These are phyloP conservation scores for Neonectria ditissima DNA, from an alignment of 2,329 filamentous ascomycete genomes.

Conservation along the genomic window DNA sequence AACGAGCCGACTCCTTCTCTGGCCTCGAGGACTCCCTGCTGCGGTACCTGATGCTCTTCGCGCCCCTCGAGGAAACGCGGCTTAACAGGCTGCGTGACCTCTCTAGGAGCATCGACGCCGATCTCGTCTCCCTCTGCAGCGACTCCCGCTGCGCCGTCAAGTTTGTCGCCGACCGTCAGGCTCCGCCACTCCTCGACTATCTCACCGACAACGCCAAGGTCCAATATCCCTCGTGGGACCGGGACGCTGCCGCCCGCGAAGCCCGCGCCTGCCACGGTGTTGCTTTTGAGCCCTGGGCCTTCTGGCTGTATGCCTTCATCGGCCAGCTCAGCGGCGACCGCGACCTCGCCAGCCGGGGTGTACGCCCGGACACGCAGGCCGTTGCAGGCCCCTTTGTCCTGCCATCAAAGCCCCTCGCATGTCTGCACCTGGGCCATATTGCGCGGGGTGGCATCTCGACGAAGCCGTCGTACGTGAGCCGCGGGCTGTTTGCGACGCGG, in stretches of 20 bases:
- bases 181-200: conserved; percentile 50
- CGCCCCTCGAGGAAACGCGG: conserved; percentile 43
- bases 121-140: conserved; percentile 49
- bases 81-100: conserved; percentile 42
- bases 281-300: conserved; percentile 55
- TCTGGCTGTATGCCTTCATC: conserved; percentile 56
- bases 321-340: conserved; percentile 52
- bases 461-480: conserved; percentile 51
- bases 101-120: conserved; percentile 50
- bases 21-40: conserved; percentile 50
- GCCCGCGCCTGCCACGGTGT: conserved; percentile 49
- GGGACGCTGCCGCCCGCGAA: conserved; percentile 45
- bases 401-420: conserved; percentile 54
- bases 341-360: conserved; percentile 46
- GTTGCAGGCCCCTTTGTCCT: conserved; percentile 53
- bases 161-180: conserved; percentile 46
- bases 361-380: conserved; percentile 43
- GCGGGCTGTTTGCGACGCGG: conserved; percentile 50
- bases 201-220: conserved; percentile 50
- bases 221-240: conserved; percentile 46
- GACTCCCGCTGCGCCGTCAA: conserved; percentile 50
- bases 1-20: conserved; percentile 40
- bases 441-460: conserved; percentile 49
- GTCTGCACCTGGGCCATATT: conserved; percentile 53
- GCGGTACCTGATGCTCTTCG: conserved; percentile 52